These are phyloP conservation scores for Hypoxylon sp. DNA, from an alignment of 2,329 filamentous ascomycete genomes.

Conservation along the genomic window DNA sequence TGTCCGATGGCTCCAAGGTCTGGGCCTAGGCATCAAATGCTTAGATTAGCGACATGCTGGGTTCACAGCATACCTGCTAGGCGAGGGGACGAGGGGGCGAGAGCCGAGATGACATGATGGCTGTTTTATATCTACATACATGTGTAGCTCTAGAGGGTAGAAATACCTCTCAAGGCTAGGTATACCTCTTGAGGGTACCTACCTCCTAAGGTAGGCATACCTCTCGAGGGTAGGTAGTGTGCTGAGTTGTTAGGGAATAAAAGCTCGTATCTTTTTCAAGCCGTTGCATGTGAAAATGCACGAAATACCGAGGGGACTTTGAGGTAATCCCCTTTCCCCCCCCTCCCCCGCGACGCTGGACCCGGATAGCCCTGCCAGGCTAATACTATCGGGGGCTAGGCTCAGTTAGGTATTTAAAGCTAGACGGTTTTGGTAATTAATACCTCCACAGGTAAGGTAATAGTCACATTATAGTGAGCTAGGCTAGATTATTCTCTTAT, in stretches of 20 bases:
- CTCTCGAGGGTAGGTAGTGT: too few species aligned
- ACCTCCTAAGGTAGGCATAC: background rate
- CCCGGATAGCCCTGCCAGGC: background rate
- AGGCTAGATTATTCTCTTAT: background rate
- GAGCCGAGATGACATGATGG: background rate
- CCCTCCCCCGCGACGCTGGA: constrained; percentile 19
- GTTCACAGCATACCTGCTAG: too few species aligned
- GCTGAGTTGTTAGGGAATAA: too few species aligned
- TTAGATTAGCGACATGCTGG: constrained; percentile 6
- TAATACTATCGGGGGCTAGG: constrained; percentile 4
- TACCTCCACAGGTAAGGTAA: constrained; percentile 2
- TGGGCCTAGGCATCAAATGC: constrained; percentile 27
- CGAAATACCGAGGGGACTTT: constrained; percentile 37
- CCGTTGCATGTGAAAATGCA: constrained; percentile 40
- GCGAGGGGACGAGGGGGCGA: too few species aligned
- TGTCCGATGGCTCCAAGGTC: constrained; percentile 35
- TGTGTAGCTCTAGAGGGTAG: too few species aligned
- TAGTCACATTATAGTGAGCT: too few species aligned
- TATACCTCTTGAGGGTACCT: constrained; percentile 1
- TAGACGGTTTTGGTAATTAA: constrained; percentile 1
- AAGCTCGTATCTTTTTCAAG: too few species aligned
- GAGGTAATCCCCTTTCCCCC: too few species aligned
- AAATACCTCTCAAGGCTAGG: too few species aligned
- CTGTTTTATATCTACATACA: background rate
- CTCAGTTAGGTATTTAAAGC: background rate